Evolutionary conservation across 495 filamentous ascomycete genomes (phyloP).

Genomic region (Tuber umbilicatum): DNA sequence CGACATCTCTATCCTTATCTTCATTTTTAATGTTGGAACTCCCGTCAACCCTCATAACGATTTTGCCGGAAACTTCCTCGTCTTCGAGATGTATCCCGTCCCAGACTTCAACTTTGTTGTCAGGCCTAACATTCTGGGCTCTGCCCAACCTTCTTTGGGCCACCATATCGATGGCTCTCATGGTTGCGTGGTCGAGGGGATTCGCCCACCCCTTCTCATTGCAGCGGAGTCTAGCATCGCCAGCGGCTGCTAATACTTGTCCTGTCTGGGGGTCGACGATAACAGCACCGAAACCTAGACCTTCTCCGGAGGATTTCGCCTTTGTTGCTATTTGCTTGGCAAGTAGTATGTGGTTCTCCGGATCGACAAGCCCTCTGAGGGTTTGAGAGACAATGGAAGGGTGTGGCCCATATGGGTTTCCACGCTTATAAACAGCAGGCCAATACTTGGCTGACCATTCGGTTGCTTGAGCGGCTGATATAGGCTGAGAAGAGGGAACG

Average conservation of each 20-base stretch:
- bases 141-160: conserved; percentile 53
- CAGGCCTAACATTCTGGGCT: conserved; percentile 38
- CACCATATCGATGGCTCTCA: conserved; percentile 84
- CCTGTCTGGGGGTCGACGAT: conserved; percentile 58
- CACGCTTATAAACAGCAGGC: conserved; percentile 81
- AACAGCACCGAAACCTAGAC: conserved; percentile 72
- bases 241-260: conserved; percentile 36
- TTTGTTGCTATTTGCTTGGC: conserved; percentile 59
- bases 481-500: conserved; percentile 70
- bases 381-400: conserved; percentile 50
- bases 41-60: neutral
- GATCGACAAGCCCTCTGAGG: conserved; percentile 13
- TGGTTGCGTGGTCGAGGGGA: conserved; percentile 57
- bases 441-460: conserved; percentile 72
- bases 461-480: conserved; percentile 65
- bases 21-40: neutral
- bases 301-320: conserved; percentile 51
- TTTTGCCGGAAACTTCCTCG: neutral
- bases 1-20: neutral
- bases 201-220: conserved; percentile 31
- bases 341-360: conserved; percentile 57
- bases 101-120: conserved; percentile 40
- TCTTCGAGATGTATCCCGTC: conserved; percentile 15
- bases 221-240: conserved; percentile 36
- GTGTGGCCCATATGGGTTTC: conserved; percentile 69